Evolutionary conservation across 148 eudicot species (phyloP).

Genomic region (Spergularia bocconei): DNA sequence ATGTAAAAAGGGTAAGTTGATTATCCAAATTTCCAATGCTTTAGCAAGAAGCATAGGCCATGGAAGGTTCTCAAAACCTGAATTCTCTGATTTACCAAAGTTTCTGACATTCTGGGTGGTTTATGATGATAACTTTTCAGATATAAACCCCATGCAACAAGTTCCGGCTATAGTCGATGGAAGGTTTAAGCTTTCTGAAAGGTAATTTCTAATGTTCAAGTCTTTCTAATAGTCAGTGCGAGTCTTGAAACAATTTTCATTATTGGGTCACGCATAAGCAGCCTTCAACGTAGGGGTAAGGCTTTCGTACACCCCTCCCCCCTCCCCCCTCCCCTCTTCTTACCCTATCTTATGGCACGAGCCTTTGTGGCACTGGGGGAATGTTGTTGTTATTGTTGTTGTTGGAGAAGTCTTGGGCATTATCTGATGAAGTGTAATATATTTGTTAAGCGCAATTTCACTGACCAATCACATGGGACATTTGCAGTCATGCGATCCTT

Average conservation of each 20-base stretch:
- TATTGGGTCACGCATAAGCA: too few species aligned
- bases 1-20: too few species aligned
- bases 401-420: neutral
- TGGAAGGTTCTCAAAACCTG: neutral
- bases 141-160: constrained; percentile 65
- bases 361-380: too few species aligned
- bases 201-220: constrained; percentile 35
- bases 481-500: constrained; percentile 88
- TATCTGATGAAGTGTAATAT: neutral
- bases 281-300: too few species aligned
- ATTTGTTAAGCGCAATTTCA: neutral
- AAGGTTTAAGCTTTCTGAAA: constrained; percentile 82
- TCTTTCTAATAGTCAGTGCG: too few species aligned
- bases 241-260: too few species aligned
- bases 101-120: constrained; percentile 4
- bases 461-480: constrained; percentile 3
- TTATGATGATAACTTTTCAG: constrained; percentile 35
- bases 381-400: too few species aligned
- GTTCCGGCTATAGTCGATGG: constrained; percentile 86
- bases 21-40: neutral
- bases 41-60: too few species aligned
- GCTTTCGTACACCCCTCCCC: too few species aligned
- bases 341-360: too few species aligned
- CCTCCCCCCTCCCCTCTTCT: too few species aligned
- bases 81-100: neutral